A percentile compares a stretch with the other conserved stretches of the same genome.
phyloP scores from a whole-genome alignment of 2,329 filamentous ascomycete genomes.

The Dactylellina sp. region DNA sequence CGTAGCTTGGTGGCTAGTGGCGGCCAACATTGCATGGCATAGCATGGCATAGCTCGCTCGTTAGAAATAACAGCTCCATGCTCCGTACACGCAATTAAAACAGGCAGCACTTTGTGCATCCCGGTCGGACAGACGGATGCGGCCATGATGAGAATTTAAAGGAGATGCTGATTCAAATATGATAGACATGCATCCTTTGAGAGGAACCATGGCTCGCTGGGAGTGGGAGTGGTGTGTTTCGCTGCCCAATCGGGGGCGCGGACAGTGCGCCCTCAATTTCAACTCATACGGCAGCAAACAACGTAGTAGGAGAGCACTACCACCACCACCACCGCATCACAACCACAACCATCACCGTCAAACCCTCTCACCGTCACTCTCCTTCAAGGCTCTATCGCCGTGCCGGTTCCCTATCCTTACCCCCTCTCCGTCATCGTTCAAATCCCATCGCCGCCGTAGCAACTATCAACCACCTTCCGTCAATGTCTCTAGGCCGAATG shows the following conservation, averaged over 20 bases:
- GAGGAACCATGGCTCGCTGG: slow-evolving; percentile 1
- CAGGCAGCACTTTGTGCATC: no score
- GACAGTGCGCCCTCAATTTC: slow-evolving; percentile 20
- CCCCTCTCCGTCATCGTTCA: neutral
- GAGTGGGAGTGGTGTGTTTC: neutral
- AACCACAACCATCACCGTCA: slow-evolving; percentile 2
- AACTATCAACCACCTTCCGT: slow-evolving; percentile 1
- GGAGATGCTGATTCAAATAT: no score
- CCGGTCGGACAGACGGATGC: no score
- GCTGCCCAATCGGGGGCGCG: slow-evolving; percentile 11
- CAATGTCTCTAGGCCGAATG: slow-evolving; percentile 54
- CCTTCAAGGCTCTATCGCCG: slow-evolving; percentile 7
- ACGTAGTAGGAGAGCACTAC: neutral
- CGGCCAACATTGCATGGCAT: no score
- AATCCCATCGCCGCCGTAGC: slow-evolving; percentile 2
- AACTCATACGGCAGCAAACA: slow-evolving; percentile 6
- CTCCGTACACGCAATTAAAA: no score
- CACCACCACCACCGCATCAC: slow-evolving; percentile 5
- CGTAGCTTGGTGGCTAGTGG: no score
- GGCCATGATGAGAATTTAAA: no score
- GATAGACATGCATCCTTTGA: slow-evolving; percentile 2
- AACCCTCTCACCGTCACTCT: neutral
- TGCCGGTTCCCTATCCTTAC: slow-evolving; percentile 11
- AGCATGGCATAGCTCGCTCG: no score
- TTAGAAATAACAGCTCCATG: no score